Percentiles rank a stretch among this genome's conserved stretches.
These are phyloP conservation scores for Suillus bovinus DNA, from an alignment of 768 basidiomycete species.

Conservation along the genomic window DNA sequence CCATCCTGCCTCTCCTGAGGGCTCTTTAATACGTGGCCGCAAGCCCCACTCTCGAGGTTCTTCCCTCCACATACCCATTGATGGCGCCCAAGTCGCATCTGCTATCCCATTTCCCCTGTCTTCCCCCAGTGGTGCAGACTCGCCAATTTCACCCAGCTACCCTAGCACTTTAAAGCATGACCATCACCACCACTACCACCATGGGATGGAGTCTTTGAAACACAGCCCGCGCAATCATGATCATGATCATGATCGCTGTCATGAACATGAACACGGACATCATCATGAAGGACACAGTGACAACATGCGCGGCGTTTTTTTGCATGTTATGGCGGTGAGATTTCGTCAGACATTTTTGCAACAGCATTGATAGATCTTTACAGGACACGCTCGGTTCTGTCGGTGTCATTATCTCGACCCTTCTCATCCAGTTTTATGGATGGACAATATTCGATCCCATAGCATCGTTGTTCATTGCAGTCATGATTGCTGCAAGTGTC, in stretches of 20 bases:
- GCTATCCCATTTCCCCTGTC: conserved; percentile 27
- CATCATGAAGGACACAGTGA: conserved; percentile 87
- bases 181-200: conserved; percentile 38
- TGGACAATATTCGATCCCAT: conserved; percentile 99
- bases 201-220: conserved; percentile 15
- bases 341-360: not conserved
- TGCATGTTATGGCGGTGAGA: conserved; percentile 93
- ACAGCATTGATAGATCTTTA: conserved; percentile 12
- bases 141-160: conserved; percentile 70
- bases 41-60: conserved; percentile 42
- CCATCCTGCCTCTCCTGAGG: conserved; percentile 13
- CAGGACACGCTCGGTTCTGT: conserved; percentile 96
- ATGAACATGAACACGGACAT: conserved; percentile 52
- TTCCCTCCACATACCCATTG: conserved; percentile 39
- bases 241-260: conserved; percentile 51
- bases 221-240: conserved; percentile 33
- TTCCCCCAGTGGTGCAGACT: conserved; percentile 30
- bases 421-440: conserved; percentile 93
- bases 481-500: conserved; percentile 93
- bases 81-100: conserved; percentile 22
- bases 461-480: conserved; percentile 93
- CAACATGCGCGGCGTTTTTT: conserved; percentile 98
- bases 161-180: conserved; percentile 49
- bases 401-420: conserved; percentile 95
- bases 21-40: conserved; percentile 26